Evolutionary conservation across 1,284 basidiomycete genomes (phyloP).

Genomic region (Neolentinus lepideus): DNA sequence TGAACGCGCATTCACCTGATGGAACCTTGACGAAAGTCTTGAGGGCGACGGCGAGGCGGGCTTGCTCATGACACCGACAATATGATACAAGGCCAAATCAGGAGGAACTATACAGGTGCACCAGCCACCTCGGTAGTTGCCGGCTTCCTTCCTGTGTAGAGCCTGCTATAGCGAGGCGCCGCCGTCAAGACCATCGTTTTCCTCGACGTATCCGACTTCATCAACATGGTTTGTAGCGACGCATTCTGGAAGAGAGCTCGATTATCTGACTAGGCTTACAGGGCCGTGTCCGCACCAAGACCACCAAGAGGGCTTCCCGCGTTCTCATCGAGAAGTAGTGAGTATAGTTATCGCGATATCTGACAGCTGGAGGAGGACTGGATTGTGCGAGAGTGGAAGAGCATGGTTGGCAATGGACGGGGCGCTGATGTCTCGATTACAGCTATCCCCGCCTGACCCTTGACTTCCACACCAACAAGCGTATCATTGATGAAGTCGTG

Average conservation of each 20-base stretch:
- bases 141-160: conserved; percentile 2
- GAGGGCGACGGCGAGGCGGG: not conserved
- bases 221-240: conserved; percentile 41
- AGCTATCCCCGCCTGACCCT: conserved; percentile 95
- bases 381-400: not conserved
- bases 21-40: conserved; percentile 2
- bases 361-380: not conserved
- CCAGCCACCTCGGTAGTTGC: conserved; percentile 11
- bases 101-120: conserved; percentile 20
- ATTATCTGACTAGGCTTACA: conserved; percentile 23
- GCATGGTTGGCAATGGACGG: not conserved
- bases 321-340: conserved; percentile 99
- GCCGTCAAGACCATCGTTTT: not conserved
- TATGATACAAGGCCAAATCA: not conserved
- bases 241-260: conserved; percentile 2
- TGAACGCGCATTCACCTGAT: conserved; percentile 8
- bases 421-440: conserved; percentile 8
- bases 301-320: conserved; percentile 98
- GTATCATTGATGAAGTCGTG: conserved; percentile 98
- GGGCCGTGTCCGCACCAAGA: conserved; percentile 99
- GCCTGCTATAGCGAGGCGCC: not conserved
- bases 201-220: conserved; percentile 14
- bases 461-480: conserved; percentile 99
- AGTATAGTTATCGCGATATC: conserved; percentile 26
- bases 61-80: not conserved